Evolutionary conservation across 768 basidiomycete genomes (phyloP).

Genomic region (Amyloporia xantha): DNA sequence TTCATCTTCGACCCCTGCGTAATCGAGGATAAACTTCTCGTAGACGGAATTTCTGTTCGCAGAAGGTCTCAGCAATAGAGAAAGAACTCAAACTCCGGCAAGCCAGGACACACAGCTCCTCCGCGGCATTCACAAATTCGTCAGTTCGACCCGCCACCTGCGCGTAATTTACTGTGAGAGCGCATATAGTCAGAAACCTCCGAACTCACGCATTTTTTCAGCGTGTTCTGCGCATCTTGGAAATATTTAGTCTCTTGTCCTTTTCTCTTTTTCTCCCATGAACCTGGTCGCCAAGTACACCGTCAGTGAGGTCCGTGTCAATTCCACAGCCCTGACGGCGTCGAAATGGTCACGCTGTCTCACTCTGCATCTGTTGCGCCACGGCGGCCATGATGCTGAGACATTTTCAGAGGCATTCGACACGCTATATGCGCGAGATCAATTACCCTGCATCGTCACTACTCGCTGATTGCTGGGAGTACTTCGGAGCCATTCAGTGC

Average conservation of each 20-base stretch:
- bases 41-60: slow-evolving; percentile 15
- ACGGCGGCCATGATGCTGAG: slow-evolving; percentile 18
- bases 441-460: slow-evolving; percentile 21
- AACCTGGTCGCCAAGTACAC: slow-evolving; percentile 13
- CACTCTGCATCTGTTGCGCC: slow-evolving; percentile 23
- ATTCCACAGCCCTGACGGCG: neutral
- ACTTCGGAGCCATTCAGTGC: neutral
- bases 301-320: neutral
- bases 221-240: slow-evolving; percentile 8
- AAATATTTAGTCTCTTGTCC: slow-evolving; percentile 22
- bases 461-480: slow-evolving; percentile 9
- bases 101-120: slow-evolving; percentile 18
- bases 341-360: slow-evolving; percentile 7
- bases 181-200: neutral
- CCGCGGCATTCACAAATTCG: slow-evolving; percentile 10
- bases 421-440: neutral
- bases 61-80: neutral
- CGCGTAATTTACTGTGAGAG: neutral
- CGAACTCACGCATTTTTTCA: slow-evolving; percentile 18
- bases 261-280: slow-evolving; percentile 24
- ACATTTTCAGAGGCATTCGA: neutral
- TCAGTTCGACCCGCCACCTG: slow-evolving; percentile 12
- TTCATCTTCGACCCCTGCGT: slow-evolving; percentile 21
- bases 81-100: neutral
- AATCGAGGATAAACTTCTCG: slow-evolving; percentile 21